Percentiles rank a stretch among this genome's conserved stretches.
phyloP scores from a whole-genome alignment of 306 rosid genomes.

The Malus fusca region DNA sequence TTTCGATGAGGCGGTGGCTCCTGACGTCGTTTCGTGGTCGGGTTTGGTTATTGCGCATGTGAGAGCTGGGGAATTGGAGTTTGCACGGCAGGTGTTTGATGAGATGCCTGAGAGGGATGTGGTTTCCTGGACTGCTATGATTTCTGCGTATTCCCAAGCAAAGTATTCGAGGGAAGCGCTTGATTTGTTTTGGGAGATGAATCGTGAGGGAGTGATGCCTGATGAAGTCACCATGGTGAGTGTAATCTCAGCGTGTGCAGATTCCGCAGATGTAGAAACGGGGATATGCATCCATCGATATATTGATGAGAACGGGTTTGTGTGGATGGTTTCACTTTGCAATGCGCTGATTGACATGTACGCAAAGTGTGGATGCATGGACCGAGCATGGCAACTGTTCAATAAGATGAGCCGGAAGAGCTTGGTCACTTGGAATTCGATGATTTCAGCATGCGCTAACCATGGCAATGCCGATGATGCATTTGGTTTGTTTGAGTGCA shows the following conservation, averaged over 20 bases:
- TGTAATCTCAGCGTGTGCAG: constrained; percentile 47
- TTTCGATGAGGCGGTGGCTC: constrained; percentile 36
- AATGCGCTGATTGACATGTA: constrained; percentile 54
- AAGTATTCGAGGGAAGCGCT: constrained; percentile 39
- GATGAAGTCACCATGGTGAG: constrained; percentile 61
- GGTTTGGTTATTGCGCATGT: constrained; percentile 49
- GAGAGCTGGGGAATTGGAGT: constrained; percentile 39
- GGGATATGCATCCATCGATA: constrained; percentile 41
- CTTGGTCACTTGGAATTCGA: constrained; percentile 55
- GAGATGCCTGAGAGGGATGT: constrained; percentile 64
- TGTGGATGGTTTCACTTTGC: constrained; percentile 52
- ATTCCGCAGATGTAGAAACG: constrained; percentile 33
- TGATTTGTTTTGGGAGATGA: constrained; percentile 49
- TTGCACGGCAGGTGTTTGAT: constrained; percentile 37
- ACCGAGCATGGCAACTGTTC: constrained; percentile 40
- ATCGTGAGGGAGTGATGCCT: constrained; percentile 27
- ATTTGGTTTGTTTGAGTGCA: constrained; percentile 27
- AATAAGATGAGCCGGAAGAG: constrained; percentile 35
- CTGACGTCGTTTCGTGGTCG: constrained; percentile 59
- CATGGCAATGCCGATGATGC: constrained; percentile 46
- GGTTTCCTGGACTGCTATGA: constrained; percentile 50
- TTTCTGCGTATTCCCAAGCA: constrained; percentile 41
- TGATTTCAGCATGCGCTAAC: constrained; percentile 46
- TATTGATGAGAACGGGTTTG: constrained; percentile 38
- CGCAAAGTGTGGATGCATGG: constrained; percentile 58